These are phyloP conservation scores for Hypoxylon sp. DNA, from an alignment of 2,329 filamentous ascomycete genomes.

Conservation along the genomic window DNA sequence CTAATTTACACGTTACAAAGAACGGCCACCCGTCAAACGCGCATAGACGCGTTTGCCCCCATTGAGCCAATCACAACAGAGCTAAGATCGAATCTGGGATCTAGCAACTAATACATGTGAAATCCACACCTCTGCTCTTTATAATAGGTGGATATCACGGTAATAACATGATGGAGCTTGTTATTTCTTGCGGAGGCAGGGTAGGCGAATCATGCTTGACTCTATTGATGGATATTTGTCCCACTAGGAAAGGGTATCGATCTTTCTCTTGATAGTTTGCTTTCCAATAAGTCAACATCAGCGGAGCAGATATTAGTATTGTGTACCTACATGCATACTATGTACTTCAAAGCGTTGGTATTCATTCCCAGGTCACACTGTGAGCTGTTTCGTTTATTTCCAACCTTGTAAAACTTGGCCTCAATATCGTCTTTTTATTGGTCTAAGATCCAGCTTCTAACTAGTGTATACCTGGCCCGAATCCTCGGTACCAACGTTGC, in stretches of 20 bases:
- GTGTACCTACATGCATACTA: neutral
- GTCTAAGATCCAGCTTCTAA: neutral
- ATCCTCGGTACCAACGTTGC: neutral
- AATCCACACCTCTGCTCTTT: neutral
- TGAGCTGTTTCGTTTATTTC: too few relatives aligned
- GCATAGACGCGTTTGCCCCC: conserved; percentile 40
- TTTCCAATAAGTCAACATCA: neutral
- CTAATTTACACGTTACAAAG: conserved; percentile 38
- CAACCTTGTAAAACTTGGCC: too few relatives aligned
- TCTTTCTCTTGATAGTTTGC: neutral
- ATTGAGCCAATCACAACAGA: conserved; percentile 32
- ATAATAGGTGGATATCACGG: neutral
- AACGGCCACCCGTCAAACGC: conserved; percentile 28
- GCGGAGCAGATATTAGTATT: neutral
- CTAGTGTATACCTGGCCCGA: neutral
- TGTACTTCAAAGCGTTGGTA: too few relatives aligned
- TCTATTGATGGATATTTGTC: neutral
- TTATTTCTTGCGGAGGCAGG: neutral
- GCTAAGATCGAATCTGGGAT: conserved; percentile 24
- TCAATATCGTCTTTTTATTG: neutral
- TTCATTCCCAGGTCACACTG: too few relatives aligned
- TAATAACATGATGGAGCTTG: neutral
- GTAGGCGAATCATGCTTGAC: conserved; percentile 4
- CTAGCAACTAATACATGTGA: conserved; percentile 1
- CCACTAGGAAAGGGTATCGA: neutral